Evolutionary conservation across 805 yeast genomes (phyloP), one percentile per base, ranked within the genome.

Genomic region (Metschnikowia drakensbergensis): DNA sequence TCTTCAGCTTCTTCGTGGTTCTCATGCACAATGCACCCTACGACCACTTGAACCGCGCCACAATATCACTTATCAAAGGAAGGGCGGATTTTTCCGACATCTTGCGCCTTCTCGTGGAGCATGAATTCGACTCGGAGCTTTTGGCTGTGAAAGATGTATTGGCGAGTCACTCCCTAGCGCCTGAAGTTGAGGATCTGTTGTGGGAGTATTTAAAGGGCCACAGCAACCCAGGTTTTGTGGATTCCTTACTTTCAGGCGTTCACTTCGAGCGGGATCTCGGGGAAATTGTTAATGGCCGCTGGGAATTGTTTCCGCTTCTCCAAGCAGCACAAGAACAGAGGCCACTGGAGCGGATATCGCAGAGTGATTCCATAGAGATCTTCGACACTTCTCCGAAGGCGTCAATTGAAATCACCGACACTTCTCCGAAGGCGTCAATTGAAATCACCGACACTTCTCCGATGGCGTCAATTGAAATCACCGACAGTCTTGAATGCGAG

Each of bases 11-110:
- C 45, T 71, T 63, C 39, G 50, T 71, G 6, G 47, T 56, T 2
- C 59, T 71, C 38, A 61, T 68, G 49, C 71, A 66, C 44, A 64
- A 63, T 50, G 69, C 76, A 1, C 75, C 75, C 3, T 63, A 55
- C 43, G 53, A 48, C 1, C 59, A 57, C 45, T 54, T 72, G 46
- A 63, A 62, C 42, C 58, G 60, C 29, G 57, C 59, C n/a, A 54
- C 66, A 0, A 45, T 61, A 23, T 53, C 59, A 3, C 49, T 64
- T 6, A 55, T 71, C 7, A 28, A 46, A 3, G 27, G 33, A 3
- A 56, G 56, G 45, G 55, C 53, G 1, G 45, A 43, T 1, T 63
- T 65, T 33, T 33, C 59, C 6, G 58, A 52, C 0, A 30, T 65
- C 5, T 47, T 64, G 10, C 52, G 53, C 29, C 64, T 63, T 45